Percentiles rank a stretch among this genome's conserved stretches.
phyloP scores from a whole-genome alignment of 75 land plant genomes.

The Cupressus sempervirens region DNA sequence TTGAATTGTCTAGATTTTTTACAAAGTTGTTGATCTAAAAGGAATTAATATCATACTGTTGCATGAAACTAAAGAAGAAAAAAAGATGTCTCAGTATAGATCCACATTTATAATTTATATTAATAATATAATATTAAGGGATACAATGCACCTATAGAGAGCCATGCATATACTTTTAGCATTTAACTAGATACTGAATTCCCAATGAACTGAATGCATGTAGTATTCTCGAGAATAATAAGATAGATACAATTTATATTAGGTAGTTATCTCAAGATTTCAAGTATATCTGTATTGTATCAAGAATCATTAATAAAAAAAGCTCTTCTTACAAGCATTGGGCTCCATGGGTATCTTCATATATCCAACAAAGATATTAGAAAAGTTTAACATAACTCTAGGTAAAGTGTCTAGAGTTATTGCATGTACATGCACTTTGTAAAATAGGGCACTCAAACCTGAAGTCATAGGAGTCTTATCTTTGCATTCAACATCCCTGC shows the following conservation, averaged over 20 bases:
- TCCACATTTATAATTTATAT: too few relatives aligned
- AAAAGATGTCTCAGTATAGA: too few relatives aligned
- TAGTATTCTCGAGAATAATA: neutral
- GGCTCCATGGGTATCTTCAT: neutral
- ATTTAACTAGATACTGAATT: neutral
- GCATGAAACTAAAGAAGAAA: too few relatives aligned
- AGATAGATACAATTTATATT: neutral
- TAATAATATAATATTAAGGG: neutral
- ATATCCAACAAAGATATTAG: neutral
- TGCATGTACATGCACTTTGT: neutral
- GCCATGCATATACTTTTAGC: neutral
- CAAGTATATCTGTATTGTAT: neutral
- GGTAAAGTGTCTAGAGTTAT: neutral
- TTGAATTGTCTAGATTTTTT: too few relatives aligned
- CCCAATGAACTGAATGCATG: too few relatives aligned
- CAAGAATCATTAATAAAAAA: neutral
- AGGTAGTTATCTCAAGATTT: neutral
- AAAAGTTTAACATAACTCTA: neutral
- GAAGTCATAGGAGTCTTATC: constrained; percentile 7
- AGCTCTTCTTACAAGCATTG: neutral
- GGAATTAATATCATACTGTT: too few relatives aligned
- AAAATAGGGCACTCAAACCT: constrained; percentile 6
- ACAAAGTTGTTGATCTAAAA: neutral
- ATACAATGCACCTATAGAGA: neutral
- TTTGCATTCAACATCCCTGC: constrained; percentile 8